Evolutionary conservation across 371 early-diverging fungal species (phyloP).

Genomic region (Actinomucor elegans): DNA sequence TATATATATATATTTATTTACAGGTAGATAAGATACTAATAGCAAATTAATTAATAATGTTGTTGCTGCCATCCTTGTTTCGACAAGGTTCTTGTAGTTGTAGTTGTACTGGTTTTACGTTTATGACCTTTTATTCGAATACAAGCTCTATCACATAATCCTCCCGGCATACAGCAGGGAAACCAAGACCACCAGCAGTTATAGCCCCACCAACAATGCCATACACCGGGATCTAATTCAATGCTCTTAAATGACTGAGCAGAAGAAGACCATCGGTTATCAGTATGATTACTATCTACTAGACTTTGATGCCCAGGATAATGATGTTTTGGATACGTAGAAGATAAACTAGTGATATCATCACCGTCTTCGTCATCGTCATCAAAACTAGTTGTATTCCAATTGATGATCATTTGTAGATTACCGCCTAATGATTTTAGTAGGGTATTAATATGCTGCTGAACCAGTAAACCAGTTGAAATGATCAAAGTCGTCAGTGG

Average conservation of each 20-base stretch:
- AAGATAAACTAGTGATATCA: conserved; percentile 20
- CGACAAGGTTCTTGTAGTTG: conserved; percentile 8
- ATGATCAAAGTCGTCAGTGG: conserved; percentile 27
- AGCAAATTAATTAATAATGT: conserved; percentile 2
- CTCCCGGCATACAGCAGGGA: conserved; percentile 51
- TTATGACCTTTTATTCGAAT: conserved; percentile 16
- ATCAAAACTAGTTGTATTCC: conserved; percentile 1
- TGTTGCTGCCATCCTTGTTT: conserved; percentile 26
- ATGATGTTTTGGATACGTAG: conserved; percentile 4
- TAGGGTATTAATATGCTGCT: conserved; percentile 24
- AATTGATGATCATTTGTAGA: conserved; percentile 18
- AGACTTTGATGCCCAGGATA: conserved; percentile 33
- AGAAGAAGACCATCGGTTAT: conserved; percentile 13
- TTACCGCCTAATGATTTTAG: conserved; percentile 32
- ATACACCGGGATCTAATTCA: conserved; percentile 38
- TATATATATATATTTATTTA: neutral
- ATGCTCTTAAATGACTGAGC: conserved; percentile 42
- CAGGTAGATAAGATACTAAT: neutral
- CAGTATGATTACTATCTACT: conserved; percentile 11
- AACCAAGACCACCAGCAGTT: conserved; percentile 48
- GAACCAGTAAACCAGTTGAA: conserved; percentile 28
- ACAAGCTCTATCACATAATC: conserved; percentile 41
- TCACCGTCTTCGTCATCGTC: conserved; percentile 19
- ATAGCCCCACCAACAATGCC: conserved; percentile 45
- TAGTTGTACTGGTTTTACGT: conserved; percentile 1